phyloP scores from a whole-genome alignment of 1,284 basidiomycete species.

The Cutaneotrichosporon arboriforme region DNA sequence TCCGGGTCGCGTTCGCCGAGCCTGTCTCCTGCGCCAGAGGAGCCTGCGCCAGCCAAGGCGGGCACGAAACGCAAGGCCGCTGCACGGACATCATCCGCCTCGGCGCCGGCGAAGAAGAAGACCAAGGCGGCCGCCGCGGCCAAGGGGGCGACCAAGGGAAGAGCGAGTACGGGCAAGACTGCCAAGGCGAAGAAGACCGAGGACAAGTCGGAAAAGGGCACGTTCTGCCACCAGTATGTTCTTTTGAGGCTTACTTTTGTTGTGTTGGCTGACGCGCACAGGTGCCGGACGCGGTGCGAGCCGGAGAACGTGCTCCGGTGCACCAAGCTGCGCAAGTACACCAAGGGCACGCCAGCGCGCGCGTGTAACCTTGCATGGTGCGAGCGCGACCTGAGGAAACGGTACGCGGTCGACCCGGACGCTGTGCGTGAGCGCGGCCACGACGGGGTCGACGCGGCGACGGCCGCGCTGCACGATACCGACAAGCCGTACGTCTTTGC shows the following conservation, averaged over 20 bases:
- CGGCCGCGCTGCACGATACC: slow-evolving; percentile 12
- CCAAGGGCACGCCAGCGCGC: slow-evolving; percentile 11
- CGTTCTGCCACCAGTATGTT: slow-evolving; percentile 33
- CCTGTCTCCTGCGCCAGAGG: neutral
- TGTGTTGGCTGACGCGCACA: slow-evolving; percentile 1
- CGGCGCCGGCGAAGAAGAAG: slow-evolving; percentile 6
- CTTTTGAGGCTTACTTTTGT: neutral
- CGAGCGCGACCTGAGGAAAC: slow-evolving; percentile 23
- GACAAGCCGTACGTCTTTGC: slow-evolving; percentile 16
- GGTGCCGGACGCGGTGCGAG: slow-evolving; percentile 14
- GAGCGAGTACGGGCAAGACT: slow-evolving; percentile 5
- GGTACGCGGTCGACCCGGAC: slow-evolving; percentile 22
- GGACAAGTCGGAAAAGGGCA: slow-evolving; percentile 16
- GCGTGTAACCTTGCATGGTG: slow-evolving; percentile 35
- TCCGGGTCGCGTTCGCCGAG: neutral
- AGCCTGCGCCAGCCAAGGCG: neutral
- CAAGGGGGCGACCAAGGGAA: neutral
- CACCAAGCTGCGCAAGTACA: slow-evolving; percentile 24
- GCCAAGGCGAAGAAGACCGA: neutral
- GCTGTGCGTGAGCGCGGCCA: slow-evolving; percentile 5
- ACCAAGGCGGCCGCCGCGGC: slow-evolving; percentile 1
- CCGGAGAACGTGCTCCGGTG: slow-evolving; percentile 26
- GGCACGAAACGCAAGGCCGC: slow-evolving; percentile 9
- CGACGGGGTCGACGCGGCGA: slow-evolving; percentile 1
- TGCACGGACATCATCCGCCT: neutral